Evolutionary conservation across 495 filamentous ascomycete species (phyloP).

Genomic region (Paragyromitra xinjiangensis): DNA sequence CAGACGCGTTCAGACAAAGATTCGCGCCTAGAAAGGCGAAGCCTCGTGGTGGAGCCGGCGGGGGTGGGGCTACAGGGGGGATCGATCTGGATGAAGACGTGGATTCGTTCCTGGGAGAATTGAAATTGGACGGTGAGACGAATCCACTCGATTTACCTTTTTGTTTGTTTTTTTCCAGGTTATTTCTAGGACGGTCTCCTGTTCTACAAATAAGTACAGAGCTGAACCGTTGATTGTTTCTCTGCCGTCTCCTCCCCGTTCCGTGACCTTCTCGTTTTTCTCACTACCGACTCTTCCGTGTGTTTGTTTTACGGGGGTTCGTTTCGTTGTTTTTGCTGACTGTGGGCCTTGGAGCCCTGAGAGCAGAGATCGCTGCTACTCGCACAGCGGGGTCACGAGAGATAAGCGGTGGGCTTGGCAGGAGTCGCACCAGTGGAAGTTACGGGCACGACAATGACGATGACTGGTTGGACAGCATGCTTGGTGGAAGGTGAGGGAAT

Average conservation of each 20-base stretch:
- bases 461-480: conserved; percentile 54
- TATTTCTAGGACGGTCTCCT: conserved; percentile 24
- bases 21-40: conserved; percentile 55
- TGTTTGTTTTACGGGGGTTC: conserved; percentile 31
- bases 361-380: conserved; percentile 37
- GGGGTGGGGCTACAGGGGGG: conserved; percentile 30
- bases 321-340: conserved; percentile 41
- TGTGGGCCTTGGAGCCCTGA: background rate
- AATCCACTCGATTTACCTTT: conserved; percentile 29
- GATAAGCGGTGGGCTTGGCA: conserved; percentile 51
- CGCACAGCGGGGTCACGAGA: conserved; percentile 38
- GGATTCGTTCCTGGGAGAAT: conserved; percentile 55
- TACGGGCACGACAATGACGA: conserved; percentile 48
- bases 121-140: conserved; percentile 47
- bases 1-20: conserved; percentile 55
- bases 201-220: conserved; percentile 30
- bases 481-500: conserved; percentile 52
- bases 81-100: conserved; percentile 48
- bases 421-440: conserved; percentile 44
- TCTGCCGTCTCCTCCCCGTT: conserved; percentile 16
- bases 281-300: conserved; percentile 15
- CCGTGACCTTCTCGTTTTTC: conserved; percentile 23
- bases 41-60: conserved; percentile 43
- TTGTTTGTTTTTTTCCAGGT: background rate
- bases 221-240: conserved; percentile 30